Percentiles rank a stretch among this genome's conserved stretches.
Conservation (phyloP, 2,329 filamentous ascomycete genomes). For the Colletotrichum lini region DNA sequence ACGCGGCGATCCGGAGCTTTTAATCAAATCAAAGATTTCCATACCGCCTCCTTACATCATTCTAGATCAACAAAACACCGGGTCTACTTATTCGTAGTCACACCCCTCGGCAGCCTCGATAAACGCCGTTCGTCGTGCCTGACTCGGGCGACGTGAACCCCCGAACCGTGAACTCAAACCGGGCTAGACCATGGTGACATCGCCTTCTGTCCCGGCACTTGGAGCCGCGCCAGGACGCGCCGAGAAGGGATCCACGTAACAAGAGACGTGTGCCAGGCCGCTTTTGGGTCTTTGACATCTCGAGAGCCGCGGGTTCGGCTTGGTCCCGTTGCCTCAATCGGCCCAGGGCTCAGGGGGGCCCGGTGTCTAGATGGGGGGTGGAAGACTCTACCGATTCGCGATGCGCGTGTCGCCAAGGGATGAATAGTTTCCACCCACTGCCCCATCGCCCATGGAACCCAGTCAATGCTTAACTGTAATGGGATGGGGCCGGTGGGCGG, state of each 20-base stretch:
- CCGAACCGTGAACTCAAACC: background rate
- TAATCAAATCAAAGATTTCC: background rate
- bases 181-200: background rate
- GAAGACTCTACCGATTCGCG: background rate
- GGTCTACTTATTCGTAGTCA: background rate
- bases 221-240: constrained; percentile 17
- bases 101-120: background rate
- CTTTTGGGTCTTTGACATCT: background rate
- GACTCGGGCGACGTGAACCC: constrained; percentile 24
- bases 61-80: background rate
- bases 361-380: background rate
- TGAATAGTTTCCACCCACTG: background rate
- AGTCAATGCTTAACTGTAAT: constrained; percentile 13
- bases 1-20: constrained; percentile 10
- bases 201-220: background rate
- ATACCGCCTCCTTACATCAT: constrained; percentile 25
- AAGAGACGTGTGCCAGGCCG: background rate
- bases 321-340: background rate
- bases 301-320: constrained; percentile 12
- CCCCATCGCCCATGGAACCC: background rate
- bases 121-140: constrained; percentile 2
- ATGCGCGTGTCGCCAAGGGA: constrained; percentile 3
- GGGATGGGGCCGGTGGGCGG: background rate
- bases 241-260: background rate
- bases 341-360: background rate